Evolutionary conservation across 139 green algal genomes (phyloP).

Genomic region (Tetraselmis chui): DNA sequence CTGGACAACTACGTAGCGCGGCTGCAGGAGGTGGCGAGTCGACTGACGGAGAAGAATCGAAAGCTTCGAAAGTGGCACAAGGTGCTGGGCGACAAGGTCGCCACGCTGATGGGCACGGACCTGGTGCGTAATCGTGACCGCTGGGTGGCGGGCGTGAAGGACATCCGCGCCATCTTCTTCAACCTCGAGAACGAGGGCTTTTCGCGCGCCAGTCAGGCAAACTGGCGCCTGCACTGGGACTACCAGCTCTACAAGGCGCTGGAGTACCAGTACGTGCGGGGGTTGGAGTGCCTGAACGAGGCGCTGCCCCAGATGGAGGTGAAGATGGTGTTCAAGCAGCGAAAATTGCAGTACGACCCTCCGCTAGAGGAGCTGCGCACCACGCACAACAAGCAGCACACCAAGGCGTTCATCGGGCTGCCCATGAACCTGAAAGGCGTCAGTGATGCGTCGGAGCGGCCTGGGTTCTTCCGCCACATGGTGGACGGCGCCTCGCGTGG

Average conservation of each 20-base stretch:
- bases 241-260: conserved; percentile 61
- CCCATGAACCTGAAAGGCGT: conserved; percentile 53
- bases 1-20: conserved; percentile 66
- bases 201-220: conserved; percentile 26
- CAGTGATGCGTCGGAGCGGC: conserved; percentile 46
- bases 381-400: conserved; percentile 51
- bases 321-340: conserved; percentile 58
- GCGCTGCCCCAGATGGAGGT: conserved; percentile 53
- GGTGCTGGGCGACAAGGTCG: conserved; percentile 39
- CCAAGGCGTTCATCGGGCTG: conserved; percentile 54
- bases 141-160: conserved; percentile 59
- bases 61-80: conserved; percentile 56
- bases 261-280: conserved; percentile 61
- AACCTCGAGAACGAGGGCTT: conserved; percentile 59
- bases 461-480: conserved; percentile 70
- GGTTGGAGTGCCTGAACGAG: conserved; percentile 62
- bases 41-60: conserved; percentile 45
- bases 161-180: conserved; percentile 58
- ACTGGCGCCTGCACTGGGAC: conserved; percentile 80
- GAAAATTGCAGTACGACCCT: conserved; percentile 58
- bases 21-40: conserved; percentile 30
- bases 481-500: conserved; percentile 38
- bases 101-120: conserved; percentile 54
- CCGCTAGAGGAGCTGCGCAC: conserved; percentile 69
- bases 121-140: conserved; percentile 44